phyloP scores from a whole-genome alignment of 2,329 filamentous ascomycete species.

The Pseudocercospora vitis region DNA sequence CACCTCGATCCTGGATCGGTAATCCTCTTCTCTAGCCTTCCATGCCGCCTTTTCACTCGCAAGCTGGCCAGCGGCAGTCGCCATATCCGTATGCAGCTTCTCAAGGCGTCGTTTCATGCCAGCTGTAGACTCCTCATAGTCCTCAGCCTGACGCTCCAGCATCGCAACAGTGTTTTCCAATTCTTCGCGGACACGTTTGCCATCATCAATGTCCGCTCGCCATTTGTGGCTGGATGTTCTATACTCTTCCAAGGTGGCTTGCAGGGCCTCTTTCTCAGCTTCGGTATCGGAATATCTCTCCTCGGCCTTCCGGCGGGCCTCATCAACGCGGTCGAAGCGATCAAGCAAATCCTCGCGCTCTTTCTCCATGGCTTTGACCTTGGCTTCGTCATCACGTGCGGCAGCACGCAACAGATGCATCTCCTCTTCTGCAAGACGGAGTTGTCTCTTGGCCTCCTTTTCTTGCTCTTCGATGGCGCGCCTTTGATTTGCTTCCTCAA shows the following conservation, averaged over 20 bases:
- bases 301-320: constrained; percentile 32
- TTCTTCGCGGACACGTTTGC: constrained; percentile 65
- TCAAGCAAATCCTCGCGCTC: constrained; percentile 44
- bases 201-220: constrained; percentile 58
- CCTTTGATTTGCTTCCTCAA: constrained; percentile 45
- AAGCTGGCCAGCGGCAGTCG: constrained; percentile 72
- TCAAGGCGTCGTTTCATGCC: constrained; percentile 78
- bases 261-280: constrained; percentile 60
- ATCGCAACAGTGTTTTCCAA: constrained; percentile 62
- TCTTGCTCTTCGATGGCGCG: constrained; percentile 47
- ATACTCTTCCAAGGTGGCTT: constrained; percentile 64
- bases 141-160: constrained; percentile 76
- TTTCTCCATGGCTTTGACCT: constrained; percentile 44
- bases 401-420: constrained; percentile 47
- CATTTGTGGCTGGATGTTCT: constrained; percentile 60
- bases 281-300: constrained; percentile 45
- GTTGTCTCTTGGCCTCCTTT: constrained; percentile 43
- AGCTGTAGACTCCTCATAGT: constrained; percentile 63
- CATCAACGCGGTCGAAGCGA: constrained; percentile 41
- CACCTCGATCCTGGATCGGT: constrained; percentile 54
- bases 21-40: constrained; percentile 65
- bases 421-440: constrained; percentile 53
- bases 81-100: constrained; percentile 84
- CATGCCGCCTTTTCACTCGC: constrained; percentile 78
- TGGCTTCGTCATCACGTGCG: constrained; percentile 45